Conservation (phyloP, 148 eudicot species). For the Rhododendron ovatum region DNA sequence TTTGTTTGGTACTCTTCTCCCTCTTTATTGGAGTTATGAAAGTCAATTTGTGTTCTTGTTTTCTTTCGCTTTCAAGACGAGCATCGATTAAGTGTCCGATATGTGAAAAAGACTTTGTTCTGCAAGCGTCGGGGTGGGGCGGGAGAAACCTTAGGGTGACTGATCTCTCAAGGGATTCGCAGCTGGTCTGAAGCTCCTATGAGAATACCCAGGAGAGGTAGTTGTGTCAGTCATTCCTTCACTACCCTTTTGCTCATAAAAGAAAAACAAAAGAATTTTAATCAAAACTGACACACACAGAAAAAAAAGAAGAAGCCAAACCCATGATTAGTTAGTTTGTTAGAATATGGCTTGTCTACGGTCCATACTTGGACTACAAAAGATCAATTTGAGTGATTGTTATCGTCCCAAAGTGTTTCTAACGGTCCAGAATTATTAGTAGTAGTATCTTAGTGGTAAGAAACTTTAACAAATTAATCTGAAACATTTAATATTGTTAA, state of each 20-base stretch:
- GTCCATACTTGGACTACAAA: too few species aligned
- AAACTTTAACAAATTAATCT: not conserved
- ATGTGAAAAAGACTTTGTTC: too few species aligned
- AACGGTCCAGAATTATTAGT: too few species aligned
- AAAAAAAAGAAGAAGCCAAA: too few species aligned
- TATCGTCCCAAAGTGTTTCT: not conserved
- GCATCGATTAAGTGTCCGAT: not conserved
- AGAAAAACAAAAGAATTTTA: too few species aligned
- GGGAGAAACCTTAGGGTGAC: not conserved
- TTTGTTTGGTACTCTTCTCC: not conserved
- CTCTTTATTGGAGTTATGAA: not conserved
- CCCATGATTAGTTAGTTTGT: too few species aligned
- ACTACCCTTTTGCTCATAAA: not conserved
- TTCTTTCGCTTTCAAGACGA: not conserved
- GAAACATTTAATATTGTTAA: too few species aligned
- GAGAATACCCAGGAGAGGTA: not conserved
- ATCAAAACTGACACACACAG: too few species aligned
- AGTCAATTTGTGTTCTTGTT: not conserved
- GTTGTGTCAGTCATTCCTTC: not conserved
- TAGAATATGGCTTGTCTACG: too few species aligned
- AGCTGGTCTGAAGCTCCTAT: not conserved
- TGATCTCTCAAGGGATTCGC: not conserved
- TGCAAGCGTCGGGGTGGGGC: too few species aligned
- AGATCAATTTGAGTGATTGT: too few species aligned
- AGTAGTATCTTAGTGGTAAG: not conserved